phyloP scores from a whole-genome alignment of 768 basidiomycete species.

The Cubamyces sp. region DNA sequence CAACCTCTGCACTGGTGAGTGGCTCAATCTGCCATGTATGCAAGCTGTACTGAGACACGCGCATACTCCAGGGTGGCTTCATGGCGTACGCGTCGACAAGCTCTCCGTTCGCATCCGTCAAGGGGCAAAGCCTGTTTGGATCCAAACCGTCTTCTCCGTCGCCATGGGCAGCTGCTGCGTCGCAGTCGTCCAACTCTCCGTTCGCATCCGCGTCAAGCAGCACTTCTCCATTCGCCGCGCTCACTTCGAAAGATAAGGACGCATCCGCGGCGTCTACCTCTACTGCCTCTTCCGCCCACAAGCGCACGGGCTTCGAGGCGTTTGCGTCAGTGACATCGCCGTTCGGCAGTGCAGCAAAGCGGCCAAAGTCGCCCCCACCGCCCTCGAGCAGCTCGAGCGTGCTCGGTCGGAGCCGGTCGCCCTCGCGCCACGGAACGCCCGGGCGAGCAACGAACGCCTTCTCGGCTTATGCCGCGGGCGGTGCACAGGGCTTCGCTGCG shows the following conservation, averaged over 20 bases:
- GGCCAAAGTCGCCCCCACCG: slow-evolving; percentile 58
- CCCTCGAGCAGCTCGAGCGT: slow-evolving; percentile 21
- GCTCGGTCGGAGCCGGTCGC: slow-evolving; percentile 56
- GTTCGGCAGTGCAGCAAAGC: slow-evolving; percentile 47
- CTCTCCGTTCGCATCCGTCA: slow-evolving; percentile 76
- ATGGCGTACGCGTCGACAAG: slow-evolving; percentile 76
- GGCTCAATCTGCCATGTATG: slow-evolving; percentile 18
- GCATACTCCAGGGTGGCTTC: slow-evolving; percentile 60
- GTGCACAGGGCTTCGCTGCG: slow-evolving; percentile 51
- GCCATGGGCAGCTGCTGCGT: slow-evolving; percentile 26
- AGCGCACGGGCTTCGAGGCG: slow-evolving; percentile 61
- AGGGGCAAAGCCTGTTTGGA: slow-evolving; percentile 61
- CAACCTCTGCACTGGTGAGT: slow-evolving; percentile 47
- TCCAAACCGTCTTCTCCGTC: slow-evolving; percentile 39
- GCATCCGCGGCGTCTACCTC: background rate
- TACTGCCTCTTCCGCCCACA: slow-evolving; percentile 35
- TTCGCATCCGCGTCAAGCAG: slow-evolving; percentile 18
- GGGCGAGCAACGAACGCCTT: slow-evolving; percentile 49
- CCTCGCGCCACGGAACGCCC: slow-evolving; percentile 44
- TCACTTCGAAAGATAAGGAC: slow-evolving; percentile 34
- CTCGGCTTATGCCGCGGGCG: slow-evolving; percentile 57
- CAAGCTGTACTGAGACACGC: slow-evolving; percentile 2
- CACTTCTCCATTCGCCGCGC: slow-evolving; percentile 28
- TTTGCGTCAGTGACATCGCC: slow-evolving; percentile 57
- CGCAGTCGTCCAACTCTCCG: slow-evolving; percentile 16